phyloP scores from a whole-genome alignment of 352 stramenopile species.

The Globisporangium rhizosaccharum region DNA sequence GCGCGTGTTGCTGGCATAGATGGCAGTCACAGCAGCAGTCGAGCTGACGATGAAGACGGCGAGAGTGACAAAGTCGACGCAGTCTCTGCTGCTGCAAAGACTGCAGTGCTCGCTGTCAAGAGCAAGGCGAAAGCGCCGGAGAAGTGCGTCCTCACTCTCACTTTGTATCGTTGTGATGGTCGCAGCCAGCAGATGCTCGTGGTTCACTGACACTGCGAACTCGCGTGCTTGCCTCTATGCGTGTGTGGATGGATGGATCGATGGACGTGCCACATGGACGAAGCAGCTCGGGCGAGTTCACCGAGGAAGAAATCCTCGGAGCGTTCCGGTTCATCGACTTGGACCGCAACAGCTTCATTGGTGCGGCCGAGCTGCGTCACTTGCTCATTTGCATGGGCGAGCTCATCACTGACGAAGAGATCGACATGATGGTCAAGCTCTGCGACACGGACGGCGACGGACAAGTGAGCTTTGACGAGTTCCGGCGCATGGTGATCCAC shows the following conservation, averaged over 20 bases:
- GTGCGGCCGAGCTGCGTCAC: constrained; percentile 89
- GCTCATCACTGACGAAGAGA: constrained; percentile 93
- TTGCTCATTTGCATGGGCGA: constrained; percentile 95
- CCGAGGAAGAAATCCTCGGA: constrained; percentile 88
- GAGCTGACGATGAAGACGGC: constrained; percentile 1
- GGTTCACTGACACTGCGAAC: too few species aligned
- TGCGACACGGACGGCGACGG: constrained; percentile 91
- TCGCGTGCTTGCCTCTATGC: too few species aligned
- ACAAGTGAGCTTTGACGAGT: constrained; percentile 91
- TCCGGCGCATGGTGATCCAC: constrained; percentile 86
- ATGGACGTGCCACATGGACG: too few species aligned
- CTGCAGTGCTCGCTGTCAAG: constrained; percentile 13
- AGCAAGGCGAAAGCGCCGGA: constrained; percentile 15
- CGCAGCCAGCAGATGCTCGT: not conserved
- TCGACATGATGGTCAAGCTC: constrained; percentile 92
- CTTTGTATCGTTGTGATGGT: not conserved
- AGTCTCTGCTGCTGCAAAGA: constrained; percentile 15
- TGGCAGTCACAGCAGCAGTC: constrained; percentile 3
- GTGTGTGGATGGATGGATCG: not conserved
- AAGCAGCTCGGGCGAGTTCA: constrained; percentile 72
- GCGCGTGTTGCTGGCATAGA: constrained; percentile 3
- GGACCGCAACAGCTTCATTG: constrained; percentile 93
- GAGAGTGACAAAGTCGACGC: constrained; percentile 9
- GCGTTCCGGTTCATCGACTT: constrained; percentile 92
- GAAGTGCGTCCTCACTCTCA: constrained; percentile 18